Evolutionary conservation across 2,329 filamentous ascomycete species (phyloP).

Genomic region (Emergomyces orientalis): DNA sequence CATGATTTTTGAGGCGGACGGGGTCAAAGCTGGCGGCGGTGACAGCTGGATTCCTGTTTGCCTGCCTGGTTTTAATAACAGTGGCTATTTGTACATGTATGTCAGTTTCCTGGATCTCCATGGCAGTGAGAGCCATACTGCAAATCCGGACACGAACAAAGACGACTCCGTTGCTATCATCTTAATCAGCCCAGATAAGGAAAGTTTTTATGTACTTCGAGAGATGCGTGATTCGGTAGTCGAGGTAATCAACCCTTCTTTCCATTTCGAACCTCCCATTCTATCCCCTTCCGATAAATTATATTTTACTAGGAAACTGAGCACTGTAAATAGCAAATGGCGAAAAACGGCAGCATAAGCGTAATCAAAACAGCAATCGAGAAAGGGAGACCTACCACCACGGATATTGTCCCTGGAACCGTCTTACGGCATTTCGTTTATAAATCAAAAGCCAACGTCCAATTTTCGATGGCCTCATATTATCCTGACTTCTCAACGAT

Average conservation of each 20-base stretch:
- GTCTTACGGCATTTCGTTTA: slow-evolving; percentile 87
- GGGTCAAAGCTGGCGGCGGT: slow-evolving; percentile 82
- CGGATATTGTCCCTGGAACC: slow-evolving; percentile 69
- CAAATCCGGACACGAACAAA: slow-evolving; percentile 33
- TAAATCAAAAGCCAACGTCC: slow-evolving; percentile 88
- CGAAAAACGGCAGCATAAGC: slow-evolving; percentile 63
- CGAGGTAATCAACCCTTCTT: slow-evolving; percentile 33
- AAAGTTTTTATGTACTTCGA: slow-evolving; percentile 85
- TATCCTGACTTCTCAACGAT: slow-evolving; percentile 55
- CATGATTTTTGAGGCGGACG: slow-evolving; percentile 94
- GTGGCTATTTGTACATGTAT: slow-evolving; percentile 97
- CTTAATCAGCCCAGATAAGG: slow-evolving; percentile 83
- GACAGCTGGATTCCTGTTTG: slow-evolving; percentile 98
- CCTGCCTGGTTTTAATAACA: slow-evolving; percentile 92
- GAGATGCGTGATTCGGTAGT: slow-evolving; percentile 56
- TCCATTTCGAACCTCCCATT: neutral
- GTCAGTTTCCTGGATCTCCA: slow-evolving; percentile 79
- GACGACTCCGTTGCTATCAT: slow-evolving; percentile 80
- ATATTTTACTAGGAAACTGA: slow-evolving; percentile 16
- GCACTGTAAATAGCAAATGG: slow-evolving; percentile 50
- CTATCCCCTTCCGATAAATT: neutral
- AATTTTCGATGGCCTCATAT: slow-evolving; percentile 85
- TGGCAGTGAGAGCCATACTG: slow-evolving; percentile 35
- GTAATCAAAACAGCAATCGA: slow-evolving; percentile 64
- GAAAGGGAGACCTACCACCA: slow-evolving; percentile 59